These are phyloP conservation scores for Crotalaria pallida DNA, from an alignment of 306 rosid species.

Conservation along the genomic window DNA sequence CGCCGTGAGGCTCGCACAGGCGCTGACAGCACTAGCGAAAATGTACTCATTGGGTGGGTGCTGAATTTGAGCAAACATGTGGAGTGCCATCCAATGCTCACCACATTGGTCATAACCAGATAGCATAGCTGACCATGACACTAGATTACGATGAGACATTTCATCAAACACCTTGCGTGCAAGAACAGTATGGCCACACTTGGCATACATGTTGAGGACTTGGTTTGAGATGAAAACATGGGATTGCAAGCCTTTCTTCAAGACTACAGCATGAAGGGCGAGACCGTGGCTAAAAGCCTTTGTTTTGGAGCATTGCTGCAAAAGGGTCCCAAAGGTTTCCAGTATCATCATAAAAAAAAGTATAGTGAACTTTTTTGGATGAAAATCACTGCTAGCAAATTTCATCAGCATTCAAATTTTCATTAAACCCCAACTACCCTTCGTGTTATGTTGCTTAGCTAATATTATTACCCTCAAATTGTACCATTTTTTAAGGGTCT, in stretches of 20 bases:
- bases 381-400: background rate
- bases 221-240: conserved; percentile 30
- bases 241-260: conserved; percentile 35
- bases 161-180: conserved; percentile 32
- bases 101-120: conserved; percentile 40
- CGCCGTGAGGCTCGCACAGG: conserved; percentile 27
- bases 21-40: conserved; percentile 32
- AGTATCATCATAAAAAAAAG: conserved; percentile 2
- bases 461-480: background rate
- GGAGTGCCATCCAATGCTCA: conserved; percentile 30
- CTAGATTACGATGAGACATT: conserved; percentile 27
- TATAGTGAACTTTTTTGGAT: background rate
- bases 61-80: conserved; percentile 30
- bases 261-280: conserved; percentile 30
- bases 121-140: conserved; percentile 43
- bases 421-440: background rate
- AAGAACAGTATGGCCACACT: conserved; percentile 16
- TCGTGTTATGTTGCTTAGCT: background rate
- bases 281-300: conserved; percentile 27
- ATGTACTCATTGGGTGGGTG: conserved; percentile 28
- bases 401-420: background rate
- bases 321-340: conserved; percentile 22
- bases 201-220: conserved; percentile 32
- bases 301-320: conserved; percentile 32
- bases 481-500: background rate